Conservation (phyloP, 805 yeast genomes). For the Naumovozyma dairenensis region DNA sequence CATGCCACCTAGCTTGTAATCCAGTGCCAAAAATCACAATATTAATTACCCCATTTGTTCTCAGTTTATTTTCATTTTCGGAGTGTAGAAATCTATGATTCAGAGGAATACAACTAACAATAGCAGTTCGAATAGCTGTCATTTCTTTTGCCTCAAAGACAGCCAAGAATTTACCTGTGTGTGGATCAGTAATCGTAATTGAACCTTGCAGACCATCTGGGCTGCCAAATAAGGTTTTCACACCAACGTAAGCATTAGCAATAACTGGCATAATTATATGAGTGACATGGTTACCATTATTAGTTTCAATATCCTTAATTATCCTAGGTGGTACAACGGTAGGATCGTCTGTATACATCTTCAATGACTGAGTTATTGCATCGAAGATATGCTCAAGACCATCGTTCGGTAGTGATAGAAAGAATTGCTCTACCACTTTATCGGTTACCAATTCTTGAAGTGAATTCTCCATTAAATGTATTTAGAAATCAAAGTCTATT, state of each 20-base stretch:
- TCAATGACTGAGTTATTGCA: constrained; percentile 28
- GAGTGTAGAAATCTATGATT: too few species aligned
- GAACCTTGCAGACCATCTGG: constrained; percentile 51
- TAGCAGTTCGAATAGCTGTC: constrained; percentile 61
- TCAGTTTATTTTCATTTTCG: too few species aligned
- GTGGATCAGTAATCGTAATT: constrained; percentile 40
- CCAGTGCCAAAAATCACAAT: constrained; percentile 50
- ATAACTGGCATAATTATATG: constrained; percentile 63
- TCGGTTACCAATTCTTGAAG: too few species aligned
- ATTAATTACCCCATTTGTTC: constrained; percentile 4
- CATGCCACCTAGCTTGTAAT: constrained; percentile 57
- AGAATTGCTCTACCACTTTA: constrained; percentile 8
- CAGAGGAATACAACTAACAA: constrained; percentile 36
- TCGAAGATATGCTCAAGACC: constrained; percentile 3
- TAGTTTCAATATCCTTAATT: constrained; percentile 31
- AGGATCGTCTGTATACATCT: constrained; percentile 35
- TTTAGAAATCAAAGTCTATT: too few species aligned
- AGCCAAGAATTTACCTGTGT: constrained; percentile 43
- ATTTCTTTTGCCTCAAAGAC: constrained; percentile 47
- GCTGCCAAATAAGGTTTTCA: constrained; percentile 40
- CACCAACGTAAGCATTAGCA: constrained; percentile 42
- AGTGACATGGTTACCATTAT: constrained; percentile 8
- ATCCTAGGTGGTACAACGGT: constrained; percentile 46
- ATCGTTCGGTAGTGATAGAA: constrained; percentile 3
- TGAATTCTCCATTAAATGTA: too few species aligned